Evolutionary conservation across 768 basidiomycete genomes (phyloP).

Genomic region (Xerocomellus chrysenteron): DNA sequence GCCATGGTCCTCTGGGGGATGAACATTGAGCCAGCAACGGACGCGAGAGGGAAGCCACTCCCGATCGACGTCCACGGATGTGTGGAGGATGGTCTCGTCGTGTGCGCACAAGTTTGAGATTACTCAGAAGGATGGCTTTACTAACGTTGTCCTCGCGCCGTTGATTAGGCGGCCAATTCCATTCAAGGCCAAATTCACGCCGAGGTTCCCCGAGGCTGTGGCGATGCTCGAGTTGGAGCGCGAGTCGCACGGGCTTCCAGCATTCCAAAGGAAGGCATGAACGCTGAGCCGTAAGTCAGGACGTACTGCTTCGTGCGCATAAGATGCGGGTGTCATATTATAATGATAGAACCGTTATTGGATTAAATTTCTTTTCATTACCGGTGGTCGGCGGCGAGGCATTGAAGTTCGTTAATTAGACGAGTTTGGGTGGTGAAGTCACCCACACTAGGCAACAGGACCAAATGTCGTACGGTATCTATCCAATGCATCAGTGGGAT

Average conservation of each 20-base stretch:
- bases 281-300: neutral
- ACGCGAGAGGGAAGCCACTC: neutral
- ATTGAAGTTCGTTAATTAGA: too few relatives aligned
- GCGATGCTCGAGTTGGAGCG: constrained; percentile 8
- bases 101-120: neutral
- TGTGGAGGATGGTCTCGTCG: constrained; percentile 7
- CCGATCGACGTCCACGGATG: constrained; percentile 7
- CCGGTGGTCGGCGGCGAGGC: too few relatives aligned
- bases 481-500: too few relatives aligned
- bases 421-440: too few relatives aligned
- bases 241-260: constrained; percentile 4
- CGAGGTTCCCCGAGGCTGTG: constrained; percentile 6
- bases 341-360: too few relatives aligned
- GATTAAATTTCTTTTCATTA: too few relatives aligned
- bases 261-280: neutral
- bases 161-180: constrained; percentile 1
- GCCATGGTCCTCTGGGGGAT: constrained; percentile 31
- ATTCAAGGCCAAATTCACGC: neutral
- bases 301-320: neutral
- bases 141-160: neutral
- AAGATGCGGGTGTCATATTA: too few relatives aligned
- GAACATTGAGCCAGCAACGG: constrained; percentile 12
- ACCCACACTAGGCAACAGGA: too few relatives aligned
- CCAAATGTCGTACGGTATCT: too few relatives aligned
- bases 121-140: neutral